These are phyloP conservation scores for Pinus taeda DNA, from an alignment of 75 land plant species.

Conservation along the genomic window DNA sequence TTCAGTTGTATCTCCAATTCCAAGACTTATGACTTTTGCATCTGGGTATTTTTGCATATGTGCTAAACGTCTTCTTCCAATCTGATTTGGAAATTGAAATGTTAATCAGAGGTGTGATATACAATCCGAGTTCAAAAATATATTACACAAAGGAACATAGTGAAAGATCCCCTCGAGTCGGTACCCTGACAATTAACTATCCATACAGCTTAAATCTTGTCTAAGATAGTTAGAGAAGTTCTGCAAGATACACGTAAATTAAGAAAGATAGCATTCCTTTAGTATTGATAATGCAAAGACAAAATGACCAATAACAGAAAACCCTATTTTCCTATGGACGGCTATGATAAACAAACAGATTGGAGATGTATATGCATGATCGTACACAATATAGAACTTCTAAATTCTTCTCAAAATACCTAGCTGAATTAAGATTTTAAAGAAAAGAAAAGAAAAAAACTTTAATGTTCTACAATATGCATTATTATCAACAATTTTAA, in stretches of 20 bases:
- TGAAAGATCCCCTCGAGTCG: background rate
- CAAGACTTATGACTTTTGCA: constrained; percentile 92
- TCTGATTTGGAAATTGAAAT: constrained; percentile 30
- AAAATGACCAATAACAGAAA: too few relatives aligned
- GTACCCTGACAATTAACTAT: background rate
- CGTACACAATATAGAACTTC: background rate
- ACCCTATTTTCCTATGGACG: background rate
- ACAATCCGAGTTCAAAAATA: background rate
- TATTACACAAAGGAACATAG: background rate
- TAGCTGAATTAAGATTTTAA: background rate
- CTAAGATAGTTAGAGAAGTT: background rate
- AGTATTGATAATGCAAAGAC: too few relatives aligned
- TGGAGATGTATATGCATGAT: background rate
- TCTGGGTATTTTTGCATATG: constrained; percentile 83
- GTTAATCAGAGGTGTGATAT: background rate
- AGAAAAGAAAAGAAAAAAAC: background rate
- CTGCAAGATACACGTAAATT: background rate
- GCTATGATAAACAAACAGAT: background rate
- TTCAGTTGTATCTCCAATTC: constrained; percentile 97
- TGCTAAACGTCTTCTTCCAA: constrained; percentile 76
- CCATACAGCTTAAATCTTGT: background rate
- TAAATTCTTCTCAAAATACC: background rate
- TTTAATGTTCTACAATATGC: background rate
- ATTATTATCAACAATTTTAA: background rate
- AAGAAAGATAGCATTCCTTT: background rate